Base-by-base conservation (phyloP, 1,284 basidiomycete species). In the Entoloma clypeatum region DNA sequence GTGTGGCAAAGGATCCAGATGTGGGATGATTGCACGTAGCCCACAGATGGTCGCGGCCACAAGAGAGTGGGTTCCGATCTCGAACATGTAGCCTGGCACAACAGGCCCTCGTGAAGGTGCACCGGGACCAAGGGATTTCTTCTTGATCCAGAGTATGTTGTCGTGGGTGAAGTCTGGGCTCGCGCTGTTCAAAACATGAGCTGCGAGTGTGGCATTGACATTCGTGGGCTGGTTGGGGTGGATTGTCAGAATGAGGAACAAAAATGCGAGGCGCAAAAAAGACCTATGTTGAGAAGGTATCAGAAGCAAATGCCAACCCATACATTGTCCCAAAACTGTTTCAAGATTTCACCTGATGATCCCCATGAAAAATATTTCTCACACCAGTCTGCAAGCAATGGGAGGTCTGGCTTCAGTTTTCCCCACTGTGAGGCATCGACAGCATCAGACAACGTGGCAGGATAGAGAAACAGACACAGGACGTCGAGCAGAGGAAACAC, bases 361-460 rank as follows among this genome's bases (percentile, higher is more conserved):
- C 24, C 35, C 35, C 35, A 36, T 3, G 35, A 36, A n/a, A 36
- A 36, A 18, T 36, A 36, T 18, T 36, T 36, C 35, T 36, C 35
- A 16, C 35, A 36, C 35, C 35, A 36, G 25, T 26, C 35, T 5
- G 24, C 35, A 9, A 36, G 35, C 17, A 25, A n/a, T 3, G 35
- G 2, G 13, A 36, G 35, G 25, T 36, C 35, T 16, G 35, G 24
- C 17, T 13, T 13, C 25, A 13, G 7, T 3, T 5, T 18, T 7
- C 3, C 22, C 4, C 5, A 23, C 4, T 7, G n/a, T 17, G 18
- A 34, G 5, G 19, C 7, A 22, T 19, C 11, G 10, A 13, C 38
- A 17, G 17, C 37, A 21, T 6, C 37, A 7, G 29, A 22, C 2
- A 25, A 36, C 8, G 35, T 36, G 16, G 17, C 14, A 5, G 35